A percentile compares a stretch with the other conserved stretches of the same genome.
These are phyloP conservation scores for Apophysomyces ossiformis DNA, from an alignment of 371 early-diverging fungal species.

Conservation along the genomic window DNA sequence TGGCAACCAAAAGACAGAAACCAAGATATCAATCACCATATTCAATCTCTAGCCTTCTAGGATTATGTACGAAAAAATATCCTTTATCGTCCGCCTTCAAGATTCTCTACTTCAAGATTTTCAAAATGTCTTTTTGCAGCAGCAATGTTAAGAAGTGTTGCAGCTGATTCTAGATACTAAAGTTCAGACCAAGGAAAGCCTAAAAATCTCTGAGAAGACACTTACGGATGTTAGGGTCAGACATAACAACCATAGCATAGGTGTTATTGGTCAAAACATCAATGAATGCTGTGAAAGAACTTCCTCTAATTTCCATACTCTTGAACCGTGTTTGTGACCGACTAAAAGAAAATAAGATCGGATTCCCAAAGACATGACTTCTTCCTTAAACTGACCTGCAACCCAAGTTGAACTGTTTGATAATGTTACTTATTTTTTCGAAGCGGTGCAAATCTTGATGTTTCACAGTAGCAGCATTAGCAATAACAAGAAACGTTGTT, in stretches of 20 bases:
- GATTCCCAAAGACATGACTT: neutral
- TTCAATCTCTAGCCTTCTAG: constrained; percentile 4
- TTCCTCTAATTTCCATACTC: constrained; percentile 87
- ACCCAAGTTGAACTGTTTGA: constrained; percentile 90
- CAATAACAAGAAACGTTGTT: constrained; percentile 96
- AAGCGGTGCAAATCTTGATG: constrained; percentile 80
- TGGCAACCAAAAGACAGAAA: no score
- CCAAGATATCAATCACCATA: neutral
- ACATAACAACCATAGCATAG: constrained; percentile 90
- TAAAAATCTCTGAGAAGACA: constrained; percentile 4
- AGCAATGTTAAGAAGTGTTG: constrained; percentile 82
- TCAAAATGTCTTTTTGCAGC: constrained; percentile 89
- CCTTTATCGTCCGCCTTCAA: constrained; percentile 7
- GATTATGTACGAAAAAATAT: neutral
- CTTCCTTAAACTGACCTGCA: constrained; percentile 60
- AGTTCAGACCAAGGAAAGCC: neutral
- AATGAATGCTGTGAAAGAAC: constrained; percentile 84
- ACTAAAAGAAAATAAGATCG: constrained; percentile 18
- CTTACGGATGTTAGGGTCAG: constrained; percentile 91
- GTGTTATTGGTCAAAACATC: constrained; percentile 94
- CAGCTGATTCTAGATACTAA: constrained; percentile 74
- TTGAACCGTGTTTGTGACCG: constrained; percentile 84
- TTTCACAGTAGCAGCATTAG: constrained; percentile 65
- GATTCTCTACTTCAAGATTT: constrained; percentile 64
- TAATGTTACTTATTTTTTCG: constrained; percentile 91